These are phyloP conservation scores for Boletus pseudo-olivaceus DNA, from an alignment of 768 basidiomycete species.

Conservation along the genomic window DNA sequence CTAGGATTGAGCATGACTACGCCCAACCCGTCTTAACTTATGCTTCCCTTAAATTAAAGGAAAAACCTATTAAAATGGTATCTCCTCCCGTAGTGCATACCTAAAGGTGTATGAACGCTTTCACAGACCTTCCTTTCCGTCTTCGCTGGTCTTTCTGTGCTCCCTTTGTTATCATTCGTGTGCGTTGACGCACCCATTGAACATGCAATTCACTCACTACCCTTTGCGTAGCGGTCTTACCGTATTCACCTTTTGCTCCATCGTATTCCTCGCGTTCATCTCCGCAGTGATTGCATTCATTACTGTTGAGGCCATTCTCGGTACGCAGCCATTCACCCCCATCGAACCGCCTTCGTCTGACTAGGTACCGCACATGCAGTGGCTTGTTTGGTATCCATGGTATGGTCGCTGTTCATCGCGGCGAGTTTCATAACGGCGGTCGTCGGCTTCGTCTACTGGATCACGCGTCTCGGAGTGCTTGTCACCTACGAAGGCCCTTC, in stretches of 20 bases:
- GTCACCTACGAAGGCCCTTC: slow-evolving; percentile 34
- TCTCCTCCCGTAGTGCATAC: neutral
- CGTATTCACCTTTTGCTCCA: slow-evolving; percentile 35
- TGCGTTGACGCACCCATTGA: slow-evolving; percentile 23
- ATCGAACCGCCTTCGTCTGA: neutral
- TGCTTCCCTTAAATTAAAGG: slow-evolving; percentile 17
- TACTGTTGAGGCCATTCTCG: slow-evolving; percentile 27
- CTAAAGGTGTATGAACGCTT: slow-evolving; percentile 5
- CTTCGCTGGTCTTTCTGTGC: slow-evolving; percentile 36
- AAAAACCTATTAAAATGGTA: slow-evolving; percentile 28
- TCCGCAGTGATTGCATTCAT: slow-evolving; percentile 32
- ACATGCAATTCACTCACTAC: slow-evolving; percentile 3
- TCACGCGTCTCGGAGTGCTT: slow-evolving; percentile 33
- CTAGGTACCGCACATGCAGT: slow-evolving; percentile 21
- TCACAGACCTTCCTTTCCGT: slow-evolving; percentile 40
- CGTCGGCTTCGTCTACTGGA: slow-evolving; percentile 31
- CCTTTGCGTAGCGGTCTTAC: slow-evolving; percentile 26
- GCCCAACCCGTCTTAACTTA: slow-evolving; percentile 38
- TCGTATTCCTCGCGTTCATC: slow-evolving; percentile 36
- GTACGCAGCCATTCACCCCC: slow-evolving; percentile 14
- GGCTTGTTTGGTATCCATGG: slow-evolving; percentile 30
- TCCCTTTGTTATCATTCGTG: slow-evolving; percentile 38
- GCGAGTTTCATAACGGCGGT: slow-evolving; percentile 34
- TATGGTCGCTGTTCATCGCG: slow-evolving; percentile 32
- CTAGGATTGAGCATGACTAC: slow-evolving; percentile 43